Percentiles rank a stretch among this genome's conserved stretches.
Evolutionary conservation across 805 yeast genomes (phyloP).

Genomic region (Candida boidinii): DNA sequence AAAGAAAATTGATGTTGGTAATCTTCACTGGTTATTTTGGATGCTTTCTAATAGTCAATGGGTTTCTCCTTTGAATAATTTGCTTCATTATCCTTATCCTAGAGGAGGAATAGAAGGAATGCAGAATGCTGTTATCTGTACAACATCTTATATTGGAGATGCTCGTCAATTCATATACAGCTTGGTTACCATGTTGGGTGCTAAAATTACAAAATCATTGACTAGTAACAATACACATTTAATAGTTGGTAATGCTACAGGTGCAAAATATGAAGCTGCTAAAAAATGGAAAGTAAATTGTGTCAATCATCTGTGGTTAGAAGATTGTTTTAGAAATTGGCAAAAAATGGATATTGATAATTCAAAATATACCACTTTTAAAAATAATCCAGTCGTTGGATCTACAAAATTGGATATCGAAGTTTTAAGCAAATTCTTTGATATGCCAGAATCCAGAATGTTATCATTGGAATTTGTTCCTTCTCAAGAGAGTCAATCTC

Average conservation of each 20-base stretch:
- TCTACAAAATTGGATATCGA: too few species aligned
- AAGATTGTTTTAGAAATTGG: conserved; percentile 68
- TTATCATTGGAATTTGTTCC: too few species aligned
- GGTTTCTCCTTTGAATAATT: conserved; percentile 42
- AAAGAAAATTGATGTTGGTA: conserved; percentile 44
- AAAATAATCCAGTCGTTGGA: too few species aligned
- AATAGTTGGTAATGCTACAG: conserved; percentile 56
- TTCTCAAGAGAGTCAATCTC: conserved; percentile 29
- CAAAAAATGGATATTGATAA: conserved; percentile 33
- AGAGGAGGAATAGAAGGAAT: conserved; percentile 43
- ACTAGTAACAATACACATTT: conserved; percentile 61
- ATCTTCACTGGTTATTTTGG: conserved; percentile 67
- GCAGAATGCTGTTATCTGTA: conserved; percentile 46
- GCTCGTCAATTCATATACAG: conserved; percentile 65
- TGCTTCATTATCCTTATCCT: conserved; percentile 68
- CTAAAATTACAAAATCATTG: conserved; percentile 58
- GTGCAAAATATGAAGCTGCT: conserved; percentile 73
- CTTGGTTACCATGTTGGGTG: conserved; percentile 65
- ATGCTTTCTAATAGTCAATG: conserved; percentile 49
- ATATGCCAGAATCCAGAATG: too few species aligned
- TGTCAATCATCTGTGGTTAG: conserved; percentile 84
- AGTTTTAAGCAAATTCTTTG: too few species aligned
- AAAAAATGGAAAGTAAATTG: conserved; percentile 56
- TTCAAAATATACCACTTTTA: conserved; percentile 39
- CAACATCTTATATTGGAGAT: conserved; percentile 81